Evolutionary conservation across 2,329 filamentous ascomycete species (phyloP).

Genomic region (Boeremia lycopersici): DNA sequence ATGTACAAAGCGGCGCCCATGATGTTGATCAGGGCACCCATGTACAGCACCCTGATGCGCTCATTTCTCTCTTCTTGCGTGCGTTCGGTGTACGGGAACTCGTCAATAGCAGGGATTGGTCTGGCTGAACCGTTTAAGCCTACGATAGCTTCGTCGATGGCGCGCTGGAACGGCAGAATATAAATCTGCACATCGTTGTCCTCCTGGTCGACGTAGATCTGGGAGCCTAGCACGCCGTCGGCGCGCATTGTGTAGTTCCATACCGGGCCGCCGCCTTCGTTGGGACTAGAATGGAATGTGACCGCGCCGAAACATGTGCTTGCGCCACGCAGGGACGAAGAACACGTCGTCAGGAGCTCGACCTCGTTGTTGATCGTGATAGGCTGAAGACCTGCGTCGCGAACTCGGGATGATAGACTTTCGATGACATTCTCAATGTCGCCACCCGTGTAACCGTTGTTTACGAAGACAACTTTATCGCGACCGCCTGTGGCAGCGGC

Average conservation of each 20-base stretch:
- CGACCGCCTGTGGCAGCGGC: slow-evolving; percentile 62
- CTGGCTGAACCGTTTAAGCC: slow-evolving; percentile 54
- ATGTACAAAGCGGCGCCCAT: slow-evolving; percentile 81
- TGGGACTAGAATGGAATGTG: slow-evolving; percentile 76
- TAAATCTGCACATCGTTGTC: slow-evolving; percentile 80
- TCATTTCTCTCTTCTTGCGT: slow-evolving; percentile 71
- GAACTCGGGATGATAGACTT: slow-evolving; percentile 63
- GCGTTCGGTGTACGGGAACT: slow-evolving; percentile 78
- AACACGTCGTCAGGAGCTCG: slow-evolving; percentile 68
- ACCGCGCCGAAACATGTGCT: slow-evolving; percentile 75
- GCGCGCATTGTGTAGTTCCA: slow-evolving; percentile 90
- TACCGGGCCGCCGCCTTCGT: slow-evolving; percentile 66
- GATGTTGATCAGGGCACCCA: slow-evolving; percentile 74
- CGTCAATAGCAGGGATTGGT: slow-evolving; percentile 52
- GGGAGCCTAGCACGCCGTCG: slow-evolving; percentile 71
- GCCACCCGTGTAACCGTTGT: slow-evolving; percentile 71
- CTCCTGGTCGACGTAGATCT: slow-evolving; percentile 67
- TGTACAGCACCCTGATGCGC: slow-evolving; percentile 71
- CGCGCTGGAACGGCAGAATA: slow-evolving; percentile 76
- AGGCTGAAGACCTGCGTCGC: slow-evolving; percentile 61
- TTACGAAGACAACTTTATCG: slow-evolving; percentile 76
- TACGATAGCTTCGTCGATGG: slow-evolving; percentile 76
- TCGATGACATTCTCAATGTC: slow-evolving; percentile 75
- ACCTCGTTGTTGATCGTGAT: slow-evolving; percentile 60
- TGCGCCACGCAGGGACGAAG: slow-evolving; percentile 62